These are phyloP conservation scores for Colletotrichum graminicola DNA, from an alignment of 2,329 filamentous ascomycete genomes.

Conservation along the genomic window DNA sequence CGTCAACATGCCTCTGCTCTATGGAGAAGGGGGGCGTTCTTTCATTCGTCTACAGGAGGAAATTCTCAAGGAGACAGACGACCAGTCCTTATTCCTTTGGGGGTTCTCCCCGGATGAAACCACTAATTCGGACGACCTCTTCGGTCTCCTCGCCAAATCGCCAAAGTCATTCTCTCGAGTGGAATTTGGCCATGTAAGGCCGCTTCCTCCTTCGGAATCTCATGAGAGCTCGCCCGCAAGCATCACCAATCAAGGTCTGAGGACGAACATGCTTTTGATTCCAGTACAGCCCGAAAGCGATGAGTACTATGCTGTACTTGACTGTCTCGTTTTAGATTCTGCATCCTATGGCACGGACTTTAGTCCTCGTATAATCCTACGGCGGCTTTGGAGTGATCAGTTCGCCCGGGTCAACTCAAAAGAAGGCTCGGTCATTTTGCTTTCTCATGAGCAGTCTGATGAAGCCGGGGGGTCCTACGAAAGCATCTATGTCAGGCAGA, in stretches of 20 bases:
- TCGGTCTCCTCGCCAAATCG: background rate
- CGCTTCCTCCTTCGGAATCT: constrained; percentile 5
- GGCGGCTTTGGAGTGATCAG: constrained; percentile 24
- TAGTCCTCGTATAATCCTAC: constrained; percentile 10
- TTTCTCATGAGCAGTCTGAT: constrained; percentile 2
- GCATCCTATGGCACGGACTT: background rate
- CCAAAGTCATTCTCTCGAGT: constrained; percentile 9
- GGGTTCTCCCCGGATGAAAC: background rate
- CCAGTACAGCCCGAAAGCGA: background rate
- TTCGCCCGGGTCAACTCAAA: constrained; percentile 17
- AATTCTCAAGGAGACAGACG: constrained; percentile 25
- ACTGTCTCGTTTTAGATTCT: constrained; percentile 12
- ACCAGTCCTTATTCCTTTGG: constrained; percentile 35
- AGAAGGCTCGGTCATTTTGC: constrained; percentile 6
- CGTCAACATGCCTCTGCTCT: constrained; percentile 47
- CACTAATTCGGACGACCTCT: background rate
- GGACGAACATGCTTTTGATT: constrained; percentile 20
- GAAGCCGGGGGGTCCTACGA: constrained; percentile 9
- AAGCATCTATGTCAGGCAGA: constrained; percentile 27
- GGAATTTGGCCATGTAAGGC: constrained; percentile 4
- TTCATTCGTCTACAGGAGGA: constrained; percentile 44
- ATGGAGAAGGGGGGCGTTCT: constrained; percentile 46
- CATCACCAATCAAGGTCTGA: constrained; percentile 21
- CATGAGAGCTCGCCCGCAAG: constrained; percentile 12
- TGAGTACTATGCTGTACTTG: constrained; percentile 19